Evolutionary conservation across 2,329 filamentous ascomycete species (phyloP), one percentile per base, ranked within the genome.

Genomic region (Aspergillus arachidicola): DNA sequence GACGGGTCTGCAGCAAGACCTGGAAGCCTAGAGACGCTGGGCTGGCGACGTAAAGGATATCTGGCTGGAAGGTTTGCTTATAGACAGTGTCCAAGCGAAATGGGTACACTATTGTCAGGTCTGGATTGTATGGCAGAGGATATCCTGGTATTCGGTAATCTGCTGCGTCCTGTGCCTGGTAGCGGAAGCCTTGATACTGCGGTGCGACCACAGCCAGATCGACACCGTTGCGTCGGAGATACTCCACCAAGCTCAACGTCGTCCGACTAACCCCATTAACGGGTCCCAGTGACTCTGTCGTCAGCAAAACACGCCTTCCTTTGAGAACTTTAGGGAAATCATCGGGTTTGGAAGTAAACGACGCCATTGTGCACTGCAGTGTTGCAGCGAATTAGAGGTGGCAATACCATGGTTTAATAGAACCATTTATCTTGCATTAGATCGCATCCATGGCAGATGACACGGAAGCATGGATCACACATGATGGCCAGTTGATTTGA

Each of bases 221-320:
- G 12, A 85, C 88, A 23, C 87, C 89, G 68, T 91, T 80, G n/a
- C 79, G 79, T 61, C 87, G 84, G 23, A 91, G 80, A 67, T 91
- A 89, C 72, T 87, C 86, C 59, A 91, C 86, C 58, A 91, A 83
- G 81, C 88, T 90, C 68, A 88, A 80, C 0, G 89, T 91, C 5
- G 89, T 91, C 64, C 88, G 83, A 70, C 87, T 90, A 53, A 91
- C 89, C n/a, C 89, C 89, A 71, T 91, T 91, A 72, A 91, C 87
- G 0, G 89, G 89, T 3, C 89, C 89, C 62, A 91, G 89, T 0
- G 88, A 91, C 73, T 91, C 89, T 16, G 89, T 91, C 65, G 88
- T 89, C 9, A 91, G 83, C 9, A 91, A 77, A 64, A 91, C 83
- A 65, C 84, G 85, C 74, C 87, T 89, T 11, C 86, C 87, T 43